Conservation (phyloP, 306 rosid genomes). For the Pyrus pyrifolia region DNA sequence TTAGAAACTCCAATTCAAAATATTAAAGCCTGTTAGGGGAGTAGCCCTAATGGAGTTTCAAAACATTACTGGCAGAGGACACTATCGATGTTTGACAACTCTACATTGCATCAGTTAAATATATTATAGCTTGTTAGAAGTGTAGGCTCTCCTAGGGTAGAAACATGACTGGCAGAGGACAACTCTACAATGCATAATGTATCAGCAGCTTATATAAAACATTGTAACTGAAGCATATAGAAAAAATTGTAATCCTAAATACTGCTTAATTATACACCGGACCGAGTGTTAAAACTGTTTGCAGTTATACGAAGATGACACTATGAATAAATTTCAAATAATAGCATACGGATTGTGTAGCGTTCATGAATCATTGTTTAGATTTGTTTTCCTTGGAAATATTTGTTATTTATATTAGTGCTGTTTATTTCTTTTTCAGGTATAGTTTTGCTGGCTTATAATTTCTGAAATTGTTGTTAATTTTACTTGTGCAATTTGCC, state of each 20-base stretch:
- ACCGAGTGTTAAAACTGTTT: background rate
- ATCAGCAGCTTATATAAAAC: background rate
- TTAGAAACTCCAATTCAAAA: background rate
- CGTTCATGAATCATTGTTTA: background rate
- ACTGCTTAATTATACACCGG: background rate
- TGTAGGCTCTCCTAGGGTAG: no score
- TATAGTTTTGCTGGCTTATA: background rate
- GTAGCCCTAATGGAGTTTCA: background rate
- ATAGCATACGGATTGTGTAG: background rate
- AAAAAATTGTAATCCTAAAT: background rate
- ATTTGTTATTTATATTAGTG: background rate
- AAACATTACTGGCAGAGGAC: background rate
- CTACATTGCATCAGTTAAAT: background rate
- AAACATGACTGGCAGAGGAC: background rate
- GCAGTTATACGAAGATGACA: background rate
- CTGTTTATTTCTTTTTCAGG: background rate
- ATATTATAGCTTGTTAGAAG: no score
- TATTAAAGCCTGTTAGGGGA: background rate
- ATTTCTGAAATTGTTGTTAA: background rate
- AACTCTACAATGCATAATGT: background rate
- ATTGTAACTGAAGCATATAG: background rate
- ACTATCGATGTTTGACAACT: background rate
- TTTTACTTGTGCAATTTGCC: slow-evolving; percentile 10
- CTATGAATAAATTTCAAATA: background rate
- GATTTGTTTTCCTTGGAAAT: background rate